These are phyloP conservation scores for Colletotrichum incanum DNA, from an alignment of 2,329 filamentous ascomycete genomes.

Conservation along the genomic window DNA sequence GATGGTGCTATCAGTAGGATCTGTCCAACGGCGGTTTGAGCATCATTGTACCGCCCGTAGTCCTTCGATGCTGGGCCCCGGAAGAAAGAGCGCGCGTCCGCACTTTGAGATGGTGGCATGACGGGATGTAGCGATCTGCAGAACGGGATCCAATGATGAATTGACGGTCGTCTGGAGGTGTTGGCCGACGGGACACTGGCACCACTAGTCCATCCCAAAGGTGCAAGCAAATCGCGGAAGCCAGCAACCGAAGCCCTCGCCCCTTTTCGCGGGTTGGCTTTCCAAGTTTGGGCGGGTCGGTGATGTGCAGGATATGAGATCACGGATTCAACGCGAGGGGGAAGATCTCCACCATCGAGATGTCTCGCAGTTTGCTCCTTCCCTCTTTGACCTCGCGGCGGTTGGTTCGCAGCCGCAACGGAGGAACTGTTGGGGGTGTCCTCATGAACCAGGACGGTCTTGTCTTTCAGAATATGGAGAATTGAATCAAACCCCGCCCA, in stretches of 20 bases:
- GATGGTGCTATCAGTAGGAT: not conserved
- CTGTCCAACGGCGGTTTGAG: constrained; percentile 30
- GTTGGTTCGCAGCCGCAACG: not conserved
- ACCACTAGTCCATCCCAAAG: constrained; percentile 1
- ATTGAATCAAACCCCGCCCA: constrained; percentile 2
- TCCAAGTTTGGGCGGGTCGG: constrained; percentile 1
- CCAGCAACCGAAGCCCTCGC: not conserved
- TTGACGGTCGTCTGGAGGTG: constrained; percentile 30
- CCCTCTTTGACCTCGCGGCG: not conserved
- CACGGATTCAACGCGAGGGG: not conserved
- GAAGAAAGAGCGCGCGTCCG: not conserved
- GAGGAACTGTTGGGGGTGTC: not conserved
- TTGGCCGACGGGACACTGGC: constrained; percentile 22
- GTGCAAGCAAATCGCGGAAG: constrained; percentile 19
- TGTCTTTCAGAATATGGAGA: not conserved
- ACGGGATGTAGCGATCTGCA: constrained; percentile 30
- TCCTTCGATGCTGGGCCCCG: not conserved
- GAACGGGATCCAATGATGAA: constrained; percentile 19
- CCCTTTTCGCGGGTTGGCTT: not conserved
- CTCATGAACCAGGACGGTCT: constrained; percentile 12
- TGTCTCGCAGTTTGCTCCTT: constrained; percentile 18
- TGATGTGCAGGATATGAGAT: constrained; percentile 29
- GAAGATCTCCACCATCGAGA: constrained; percentile 25
- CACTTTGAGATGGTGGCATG: not conserved
- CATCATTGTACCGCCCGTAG: constrained; percentile 2